Percentiles rank a stretch among this genome's conserved stretches.
These are phyloP conservation scores for Miscanthus lutarioriparius DNA, from an alignment of 176 grass and related monocot species.

Conservation along the genomic window DNA sequence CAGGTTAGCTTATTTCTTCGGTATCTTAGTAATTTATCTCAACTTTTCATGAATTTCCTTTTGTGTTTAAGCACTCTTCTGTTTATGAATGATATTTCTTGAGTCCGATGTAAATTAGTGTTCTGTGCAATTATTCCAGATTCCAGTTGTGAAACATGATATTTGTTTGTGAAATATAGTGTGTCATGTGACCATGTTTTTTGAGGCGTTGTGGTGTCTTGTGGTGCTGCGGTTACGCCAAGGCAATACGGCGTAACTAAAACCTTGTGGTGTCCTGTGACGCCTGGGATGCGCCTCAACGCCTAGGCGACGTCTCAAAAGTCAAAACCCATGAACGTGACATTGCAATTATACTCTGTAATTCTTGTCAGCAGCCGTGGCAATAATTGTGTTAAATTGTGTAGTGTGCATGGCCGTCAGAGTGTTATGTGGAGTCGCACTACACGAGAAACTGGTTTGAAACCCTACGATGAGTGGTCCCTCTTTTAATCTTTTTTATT, in stretches of 20 bases:
- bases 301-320: background rate
- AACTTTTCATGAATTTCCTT: constrained; percentile 7
- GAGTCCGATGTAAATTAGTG: background rate
- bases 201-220: background rate
- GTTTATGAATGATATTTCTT: constrained; percentile 16
- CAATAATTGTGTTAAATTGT: background rate
- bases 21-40: constrained; percentile 8
- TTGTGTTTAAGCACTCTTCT: constrained; percentile 14
- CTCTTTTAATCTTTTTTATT: background rate
- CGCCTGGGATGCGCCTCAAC: background rate
- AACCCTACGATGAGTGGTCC: background rate
- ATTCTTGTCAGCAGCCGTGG: background rate
- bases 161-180: constrained; percentile 14
- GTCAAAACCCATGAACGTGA: background rate
- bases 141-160: constrained; percentile 12
- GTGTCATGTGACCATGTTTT: background rate
- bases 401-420: background rate
- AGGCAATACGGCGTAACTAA: background rate
- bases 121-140: background rate
- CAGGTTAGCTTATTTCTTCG: constrained; percentile 61
- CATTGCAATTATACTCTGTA: constrained; percentile 6
- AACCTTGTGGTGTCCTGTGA: background rate
- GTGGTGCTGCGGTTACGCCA: background rate
- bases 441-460: constrained; percentile 2
- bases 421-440: background rate